A percentile compares a stretch with the other conserved stretches of the same genome.
These are phyloP conservation scores for Gossypium arboreum DNA, from an alignment of 345 rosid genomes.

Conservation along the genomic window DNA sequence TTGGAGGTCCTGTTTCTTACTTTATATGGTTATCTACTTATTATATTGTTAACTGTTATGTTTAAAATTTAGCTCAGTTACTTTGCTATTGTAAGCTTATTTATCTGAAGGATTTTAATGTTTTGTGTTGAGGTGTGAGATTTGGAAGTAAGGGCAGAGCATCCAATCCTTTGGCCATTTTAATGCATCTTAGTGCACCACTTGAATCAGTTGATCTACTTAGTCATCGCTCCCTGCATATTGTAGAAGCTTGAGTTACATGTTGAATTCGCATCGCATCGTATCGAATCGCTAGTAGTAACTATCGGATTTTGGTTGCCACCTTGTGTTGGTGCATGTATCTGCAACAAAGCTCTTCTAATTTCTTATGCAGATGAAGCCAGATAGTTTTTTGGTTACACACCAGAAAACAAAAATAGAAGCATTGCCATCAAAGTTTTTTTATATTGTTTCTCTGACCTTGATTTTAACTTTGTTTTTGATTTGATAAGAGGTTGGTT, in stretches of 20 bases:
- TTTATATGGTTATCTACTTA: conserved; percentile 22
- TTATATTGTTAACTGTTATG: conserved; percentile 28
- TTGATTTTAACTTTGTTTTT: too few relatives aligned
- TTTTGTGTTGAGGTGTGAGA: conserved; percentile 64
- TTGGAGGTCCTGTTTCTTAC: conserved; percentile 52
- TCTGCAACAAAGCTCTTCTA: conserved; percentile 36
- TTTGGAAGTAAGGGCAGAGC: conserved; percentile 42
- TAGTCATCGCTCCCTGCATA: conserved; percentile 30
- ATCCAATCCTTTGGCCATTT: conserved; percentile 40
- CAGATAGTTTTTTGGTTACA: too few relatives aligned
- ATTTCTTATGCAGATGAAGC: conserved; percentile 24
- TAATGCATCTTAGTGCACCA: conserved; percentile 51
- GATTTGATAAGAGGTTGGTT: too few relatives aligned
- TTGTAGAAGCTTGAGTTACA: conserved; percentile 32
- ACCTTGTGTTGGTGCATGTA: conserved; percentile 21
- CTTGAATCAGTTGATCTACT: conserved; percentile 38
- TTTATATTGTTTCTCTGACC: too few relatives aligned
- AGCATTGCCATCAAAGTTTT: too few relatives aligned
- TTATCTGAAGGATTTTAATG: conserved; percentile 33
- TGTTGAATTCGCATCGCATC: conserved; percentile 21
- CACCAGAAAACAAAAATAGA: too few relatives aligned
- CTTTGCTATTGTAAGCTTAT: conserved; percentile 14
- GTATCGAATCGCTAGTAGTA: conserved; percentile 5
- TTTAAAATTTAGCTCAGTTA: conserved; percentile 13
- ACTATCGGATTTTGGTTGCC: conserved; percentile 20